Conservation (phyloP, 352 stramenopile genomes). For the Globisporangium spinosum region DNA sequence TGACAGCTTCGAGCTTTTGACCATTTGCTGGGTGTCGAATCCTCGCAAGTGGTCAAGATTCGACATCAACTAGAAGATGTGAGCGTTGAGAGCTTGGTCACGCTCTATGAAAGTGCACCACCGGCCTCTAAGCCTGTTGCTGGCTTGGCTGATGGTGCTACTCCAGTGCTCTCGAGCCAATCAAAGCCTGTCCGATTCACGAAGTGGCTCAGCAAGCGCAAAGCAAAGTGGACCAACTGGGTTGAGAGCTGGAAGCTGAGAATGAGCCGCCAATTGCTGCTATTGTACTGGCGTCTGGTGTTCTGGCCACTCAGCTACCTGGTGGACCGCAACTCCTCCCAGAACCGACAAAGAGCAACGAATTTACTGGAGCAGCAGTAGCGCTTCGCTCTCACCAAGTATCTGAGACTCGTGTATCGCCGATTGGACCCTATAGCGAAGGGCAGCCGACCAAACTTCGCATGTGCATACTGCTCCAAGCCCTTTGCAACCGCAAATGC, state of each 20-base stretch:
- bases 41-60: background rate
- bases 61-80: background rate
- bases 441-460: slow-evolving; percentile 1
- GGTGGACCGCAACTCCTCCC: background rate
- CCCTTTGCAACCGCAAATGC: slow-evolving; percentile 9
- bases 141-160: background rate
- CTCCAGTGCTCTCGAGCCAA: background rate
- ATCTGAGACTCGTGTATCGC: slow-evolving; percentile 7
- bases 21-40: background rate
- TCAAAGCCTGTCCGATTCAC: background rate
- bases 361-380: slow-evolving; percentile 4
- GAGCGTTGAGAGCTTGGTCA: background rate
- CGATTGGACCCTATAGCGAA: background rate
- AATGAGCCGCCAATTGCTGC: background rate
- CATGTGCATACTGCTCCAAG: slow-evolving; percentile 12
- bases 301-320: slow-evolving; percentile 10
- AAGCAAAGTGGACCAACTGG: background rate
- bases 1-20: background rate
- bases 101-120: background rate
- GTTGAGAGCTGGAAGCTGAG: background rate
- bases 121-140: background rate
- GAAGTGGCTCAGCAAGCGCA: background rate
- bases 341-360: slow-evolving; percentile 1
- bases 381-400: slow-evolving; percentile 12
- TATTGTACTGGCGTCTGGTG: slow-evolving; percentile 11